Percentiles rank a stretch among this genome's conserved stretches.
Evolutionary conservation across 805 yeast genomes (phyloP).

Genomic region (Yamadazyma insecticola): DNA sequence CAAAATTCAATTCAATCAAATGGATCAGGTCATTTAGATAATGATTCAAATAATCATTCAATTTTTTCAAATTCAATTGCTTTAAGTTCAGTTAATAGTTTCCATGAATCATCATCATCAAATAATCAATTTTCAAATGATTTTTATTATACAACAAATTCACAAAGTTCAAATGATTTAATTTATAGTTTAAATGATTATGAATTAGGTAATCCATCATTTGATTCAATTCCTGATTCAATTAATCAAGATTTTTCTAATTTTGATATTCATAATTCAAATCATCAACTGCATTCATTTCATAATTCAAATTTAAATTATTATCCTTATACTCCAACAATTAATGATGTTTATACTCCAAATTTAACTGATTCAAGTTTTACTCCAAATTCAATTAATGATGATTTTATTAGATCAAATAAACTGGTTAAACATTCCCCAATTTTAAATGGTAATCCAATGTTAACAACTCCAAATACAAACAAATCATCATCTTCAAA

Average conservation of each 20-base stretch:
- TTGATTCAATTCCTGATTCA: slow-evolving; percentile 25
- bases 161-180: slow-evolving; percentile 12
- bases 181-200: slow-evolving; percentile 20
- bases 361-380: not conserved
- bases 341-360: not conserved
- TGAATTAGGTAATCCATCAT: slow-evolving; percentile 20
- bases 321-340: not conserved
- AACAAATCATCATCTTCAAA: no score
- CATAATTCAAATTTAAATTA: not conserved
- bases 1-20: slow-evolving; percentile 12
- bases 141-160: no score
- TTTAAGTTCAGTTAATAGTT: slow-evolving; percentile 4
- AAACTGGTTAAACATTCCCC: slow-evolving; percentile 3
- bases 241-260: slow-evolving; percentile 2
- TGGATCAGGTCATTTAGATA: slow-evolving; percentile 10
- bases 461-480: no score
- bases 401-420: not conserved
- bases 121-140: no score
- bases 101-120: no score
- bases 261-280: slow-evolving; percentile 9
- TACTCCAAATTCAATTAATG: slow-evolving; percentile 1
- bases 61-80: slow-evolving; percentile 12
- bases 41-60: slow-evolving; percentile 5
- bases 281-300: slow-evolving; percentile 5
- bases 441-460: no score